Conservation (phyloP, 169 alveolate genomes). For the Plasmodium chabaudi region DNA sequence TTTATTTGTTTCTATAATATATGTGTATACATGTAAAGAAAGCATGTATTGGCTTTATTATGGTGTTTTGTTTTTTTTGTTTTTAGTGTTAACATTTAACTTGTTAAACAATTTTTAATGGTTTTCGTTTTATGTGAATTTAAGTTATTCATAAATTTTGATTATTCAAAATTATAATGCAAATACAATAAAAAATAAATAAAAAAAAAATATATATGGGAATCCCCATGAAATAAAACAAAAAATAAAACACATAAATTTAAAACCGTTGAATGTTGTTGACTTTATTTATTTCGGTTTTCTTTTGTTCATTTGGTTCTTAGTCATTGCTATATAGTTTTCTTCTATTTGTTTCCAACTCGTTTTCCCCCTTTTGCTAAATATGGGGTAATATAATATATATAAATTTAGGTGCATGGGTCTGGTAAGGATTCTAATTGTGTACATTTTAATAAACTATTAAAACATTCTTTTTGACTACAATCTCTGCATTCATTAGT, state of each 20-base stretch:
- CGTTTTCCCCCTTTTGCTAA: background rate
- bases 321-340: background rate
- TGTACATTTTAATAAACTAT: constrained; percentile 50
- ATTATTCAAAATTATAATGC: too few species aligned
- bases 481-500: constrained; percentile 41
- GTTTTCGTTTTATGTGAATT: too few species aligned
- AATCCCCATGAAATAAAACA: too few species aligned
- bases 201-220: too few species aligned
- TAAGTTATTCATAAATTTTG: too few species aligned
- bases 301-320: background rate
- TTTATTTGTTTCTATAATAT: constrained; percentile 12
- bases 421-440: constrained; percentile 60
- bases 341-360: too few species aligned
- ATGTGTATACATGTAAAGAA: background rate
- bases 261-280: too few species aligned
- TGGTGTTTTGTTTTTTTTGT: background rate
- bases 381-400: background rate
- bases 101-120: too few species aligned
- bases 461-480: constrained; percentile 50
- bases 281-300: background rate
- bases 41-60: background rate
- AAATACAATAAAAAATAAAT: too few species aligned
- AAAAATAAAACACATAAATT: too few species aligned
- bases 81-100: background rate
- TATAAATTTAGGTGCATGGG: constrained; percentile 24